phyloP scores from a whole-genome alignment of 371 early-diverging fungal species.

The Mucor racemosus region DNA sequence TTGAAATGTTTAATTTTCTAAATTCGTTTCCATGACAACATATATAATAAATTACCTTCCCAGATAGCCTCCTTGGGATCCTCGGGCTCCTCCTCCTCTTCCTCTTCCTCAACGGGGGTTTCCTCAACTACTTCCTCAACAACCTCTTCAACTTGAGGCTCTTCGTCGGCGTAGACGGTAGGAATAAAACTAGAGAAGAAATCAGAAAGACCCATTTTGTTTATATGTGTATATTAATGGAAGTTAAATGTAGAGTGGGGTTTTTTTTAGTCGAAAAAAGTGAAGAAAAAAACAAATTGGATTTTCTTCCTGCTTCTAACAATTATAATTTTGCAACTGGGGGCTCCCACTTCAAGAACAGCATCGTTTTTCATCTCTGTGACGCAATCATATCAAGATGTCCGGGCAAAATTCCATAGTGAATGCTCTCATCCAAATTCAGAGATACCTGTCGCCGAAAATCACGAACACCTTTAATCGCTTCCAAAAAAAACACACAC shows the following conservation, averaged over 20 bases:
- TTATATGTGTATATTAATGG: constrained; percentile 16
- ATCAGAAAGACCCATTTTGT: constrained; percentile 54
- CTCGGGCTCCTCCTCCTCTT: constrained; percentile 47
- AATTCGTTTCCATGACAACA: background rate
- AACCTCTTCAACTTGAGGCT: constrained; percentile 30
- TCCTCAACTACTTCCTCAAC: constrained; percentile 27
- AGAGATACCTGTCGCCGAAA: background rate
- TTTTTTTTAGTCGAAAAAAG: constrained; percentile 9
- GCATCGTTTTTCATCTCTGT: constrained; percentile 4
- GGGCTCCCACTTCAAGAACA: constrained; percentile 6
- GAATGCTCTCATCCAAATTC: too few relatives aligned
- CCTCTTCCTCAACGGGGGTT: constrained; percentile 27
- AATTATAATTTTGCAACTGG: constrained; percentile 8
- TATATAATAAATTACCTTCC: constrained; percentile 39
- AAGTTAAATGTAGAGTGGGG: constrained; percentile 25
- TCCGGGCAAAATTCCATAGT: background rate
- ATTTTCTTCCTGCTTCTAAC: background rate
- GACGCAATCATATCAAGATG: constrained; percentile 6
- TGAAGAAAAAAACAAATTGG: constrained; percentile 16
- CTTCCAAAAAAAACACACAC: too few relatives aligned
- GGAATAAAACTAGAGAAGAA: constrained; percentile 56
- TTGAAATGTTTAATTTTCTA: background rate
- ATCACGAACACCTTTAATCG: background rate
- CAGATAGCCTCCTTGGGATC: constrained; percentile 55
- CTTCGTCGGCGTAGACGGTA: constrained; percentile 54